Evolutionary conservation across 2,329 filamentous ascomycete genomes (phyloP).

Genomic region (Curvularia eragrostidis): DNA sequence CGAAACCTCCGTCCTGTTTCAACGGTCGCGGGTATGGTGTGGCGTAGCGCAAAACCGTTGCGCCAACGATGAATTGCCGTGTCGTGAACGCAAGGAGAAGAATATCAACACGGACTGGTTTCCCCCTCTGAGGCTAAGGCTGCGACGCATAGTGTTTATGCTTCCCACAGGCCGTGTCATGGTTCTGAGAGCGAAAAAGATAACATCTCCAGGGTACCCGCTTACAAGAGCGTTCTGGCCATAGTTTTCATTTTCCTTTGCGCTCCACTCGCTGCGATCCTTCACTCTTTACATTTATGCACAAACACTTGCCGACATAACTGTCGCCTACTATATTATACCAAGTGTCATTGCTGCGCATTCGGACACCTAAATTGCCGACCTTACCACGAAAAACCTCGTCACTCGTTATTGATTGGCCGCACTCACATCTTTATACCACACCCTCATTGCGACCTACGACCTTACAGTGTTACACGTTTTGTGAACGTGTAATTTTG

Average conservation of each 20-base stretch:
- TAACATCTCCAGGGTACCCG: not conserved
- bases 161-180: not conserved
- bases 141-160: slow-evolving; percentile 12
- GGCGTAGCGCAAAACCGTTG: slow-evolving; percentile 10
- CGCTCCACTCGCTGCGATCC: not conserved
- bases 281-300: not conserved
- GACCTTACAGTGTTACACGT: slow-evolving; percentile 19
- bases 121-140: slow-evolving; percentile 1
- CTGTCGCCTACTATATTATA: not conserved
- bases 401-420: slow-evolving; percentile 14
- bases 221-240: slow-evolving; percentile 1
- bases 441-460: slow-evolving; percentile 9
- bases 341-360: not conserved
- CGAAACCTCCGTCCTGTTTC: slow-evolving; percentile 21
- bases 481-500: slow-evolving; percentile 1
- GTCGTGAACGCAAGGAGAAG: slow-evolving; percentile 5
- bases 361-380: not conserved
- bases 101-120: slow-evolving; percentile 2
- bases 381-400: slow-evolving; percentile 11
- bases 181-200: not conserved
- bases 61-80: slow-evolving; percentile 4
- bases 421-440: slow-evolving; percentile 6
- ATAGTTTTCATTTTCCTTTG: slow-evolving; percentile 1
- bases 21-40: slow-evolving; percentile 11
- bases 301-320: not conserved